A percentile compares a stretch with the other conserved stretches of the same genome.
Evolutionary conservation across 768 basidiomycete genomes (phyloP).

Genomic region (Hericium rajendrae): DNA sequence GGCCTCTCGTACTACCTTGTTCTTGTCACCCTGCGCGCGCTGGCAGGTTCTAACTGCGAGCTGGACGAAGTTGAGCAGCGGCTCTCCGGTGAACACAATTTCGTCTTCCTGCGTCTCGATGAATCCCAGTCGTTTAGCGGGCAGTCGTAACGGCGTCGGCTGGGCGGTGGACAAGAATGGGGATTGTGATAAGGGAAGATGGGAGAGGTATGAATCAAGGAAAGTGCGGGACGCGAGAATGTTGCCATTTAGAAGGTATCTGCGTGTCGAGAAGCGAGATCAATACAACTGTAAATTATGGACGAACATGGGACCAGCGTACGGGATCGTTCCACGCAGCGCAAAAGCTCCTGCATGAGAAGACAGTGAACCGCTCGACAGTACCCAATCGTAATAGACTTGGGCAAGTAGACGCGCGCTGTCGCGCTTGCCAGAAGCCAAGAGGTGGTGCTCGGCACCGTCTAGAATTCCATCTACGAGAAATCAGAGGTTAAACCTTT

Average conservation of each 20-base stretch:
- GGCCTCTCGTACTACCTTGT: slow-evolving; percentile 63
- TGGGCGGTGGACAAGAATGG: slow-evolving; percentile 31
- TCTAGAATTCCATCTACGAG: slow-evolving; percentile 63
- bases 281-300: slow-evolving; percentile 1
- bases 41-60: slow-evolving; percentile 85
- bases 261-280: slow-evolving; percentile 18
- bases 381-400: slow-evolving; percentile 77
- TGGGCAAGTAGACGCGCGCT: slow-evolving; percentile 80
- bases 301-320: slow-evolving; percentile 22
- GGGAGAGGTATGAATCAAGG: slow-evolving; percentile 67
- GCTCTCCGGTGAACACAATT: slow-evolving; percentile 64
- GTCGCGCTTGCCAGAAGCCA: slow-evolving; percentile 82
- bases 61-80: slow-evolving; percentile 81
- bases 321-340: slow-evolving; percentile 81
- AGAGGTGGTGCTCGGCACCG: slow-evolving; percentile 69
- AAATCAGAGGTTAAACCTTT: not conserved
- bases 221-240: slow-evolving; percentile 93
- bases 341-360: slow-evolving; percentile 59
- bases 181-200: slow-evolving; percentile 41
- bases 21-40: slow-evolving; percentile 71
- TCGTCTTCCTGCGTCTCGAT: slow-evolving; percentile 34
- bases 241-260: slow-evolving; percentile 77
- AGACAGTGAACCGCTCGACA: slow-evolving; percentile 25
- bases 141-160: slow-evolving; percentile 14
- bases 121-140: slow-evolving; percentile 30